Evolutionary conservation across 116 monocot genomes (phyloP).

Genomic region (Thalassia testudinum): DNA sequence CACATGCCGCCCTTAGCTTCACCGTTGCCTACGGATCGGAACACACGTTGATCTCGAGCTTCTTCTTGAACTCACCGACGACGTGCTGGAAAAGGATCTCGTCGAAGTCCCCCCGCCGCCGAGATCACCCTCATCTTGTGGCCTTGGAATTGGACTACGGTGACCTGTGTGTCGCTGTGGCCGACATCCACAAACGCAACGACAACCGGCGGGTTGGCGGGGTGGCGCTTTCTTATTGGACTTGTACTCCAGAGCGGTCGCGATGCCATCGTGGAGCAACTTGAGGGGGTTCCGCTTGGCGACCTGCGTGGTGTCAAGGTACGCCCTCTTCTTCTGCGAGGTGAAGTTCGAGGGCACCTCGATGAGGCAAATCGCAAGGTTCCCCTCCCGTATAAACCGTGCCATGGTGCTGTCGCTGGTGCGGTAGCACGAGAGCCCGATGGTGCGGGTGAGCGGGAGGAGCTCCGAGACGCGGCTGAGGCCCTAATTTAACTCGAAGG

Average conservation of each 20-base stretch:
- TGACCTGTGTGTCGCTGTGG: conserved; percentile 73
- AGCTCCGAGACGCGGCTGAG: too few species aligned
- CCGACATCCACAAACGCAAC: conserved; percentile 76
- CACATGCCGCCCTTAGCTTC: too few species aligned
- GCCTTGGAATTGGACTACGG: conserved; percentile 28
- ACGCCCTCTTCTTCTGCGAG: conserved; percentile 35
- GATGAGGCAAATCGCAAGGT: too few species aligned
- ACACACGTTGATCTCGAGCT: too few species aligned
- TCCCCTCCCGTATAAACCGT: too few species aligned
- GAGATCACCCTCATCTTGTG: conserved; percentile 49
- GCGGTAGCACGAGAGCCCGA: too few species aligned
- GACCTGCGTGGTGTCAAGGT: conserved; percentile 63
- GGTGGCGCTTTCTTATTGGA: conserved; percentile 32
- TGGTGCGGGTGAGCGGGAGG: too few species aligned
- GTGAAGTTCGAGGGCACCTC: conserved; percentile 72
- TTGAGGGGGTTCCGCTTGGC: conserved; percentile 60
- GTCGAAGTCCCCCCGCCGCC: conserved; percentile 78
- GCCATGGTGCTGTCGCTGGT: too few species aligned
- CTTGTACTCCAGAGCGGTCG: conserved; percentile 73
- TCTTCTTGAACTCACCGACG: conserved; percentile 27
- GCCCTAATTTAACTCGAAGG: too few species aligned
- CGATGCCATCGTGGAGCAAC: conserved; percentile 59
- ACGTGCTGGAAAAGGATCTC: conserved; percentile 63
- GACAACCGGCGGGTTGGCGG: conserved; percentile 23
- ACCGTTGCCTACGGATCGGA: too few species aligned